These are phyloP conservation scores for Pseudocercospora fuligena DNA, from an alignment of 2,329 filamentous ascomycete genomes.

Conservation along the genomic window DNA sequence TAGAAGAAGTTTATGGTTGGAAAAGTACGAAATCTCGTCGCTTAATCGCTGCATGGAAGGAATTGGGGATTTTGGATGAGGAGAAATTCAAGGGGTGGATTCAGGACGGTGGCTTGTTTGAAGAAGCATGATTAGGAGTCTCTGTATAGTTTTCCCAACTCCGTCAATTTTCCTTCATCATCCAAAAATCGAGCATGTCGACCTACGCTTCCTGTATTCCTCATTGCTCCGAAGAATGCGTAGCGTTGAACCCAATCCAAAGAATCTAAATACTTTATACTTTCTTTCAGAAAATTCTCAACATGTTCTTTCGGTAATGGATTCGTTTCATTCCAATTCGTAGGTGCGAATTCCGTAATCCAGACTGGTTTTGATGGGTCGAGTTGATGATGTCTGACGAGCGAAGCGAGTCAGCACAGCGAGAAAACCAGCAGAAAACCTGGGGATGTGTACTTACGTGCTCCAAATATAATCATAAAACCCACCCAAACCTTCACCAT, in stretches of 20 bases:
- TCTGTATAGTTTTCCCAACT: conserved; percentile 39
- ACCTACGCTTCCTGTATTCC: conserved; percentile 38
- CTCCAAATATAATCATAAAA: conserved; percentile 44
- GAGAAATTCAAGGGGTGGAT: conserved; percentile 27
- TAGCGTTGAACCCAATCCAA: conserved; percentile 43
- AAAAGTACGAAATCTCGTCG: conserved; percentile 25
- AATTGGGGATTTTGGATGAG: conserved; percentile 35
- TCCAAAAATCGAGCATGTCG: conserved; percentile 37
- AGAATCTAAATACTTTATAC: conserved; percentile 38
- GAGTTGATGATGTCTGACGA: conserved; percentile 30
- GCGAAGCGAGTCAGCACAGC: not conserved
- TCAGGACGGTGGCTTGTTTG: conserved; percentile 30
- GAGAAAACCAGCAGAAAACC: not conserved
- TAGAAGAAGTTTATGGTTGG: conserved; percentile 25
- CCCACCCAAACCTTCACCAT: conserved; percentile 35
- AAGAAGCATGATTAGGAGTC: too few species aligned
- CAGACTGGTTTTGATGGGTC: conserved; percentile 38
- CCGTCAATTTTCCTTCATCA: conserved; percentile 38
- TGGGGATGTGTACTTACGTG: conserved; percentile 26
- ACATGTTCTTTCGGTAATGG: conserved; percentile 38
- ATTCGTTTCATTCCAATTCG: conserved; percentile 38
- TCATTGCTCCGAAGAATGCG: conserved; percentile 41
- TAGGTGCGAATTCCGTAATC: conserved; percentile 41
- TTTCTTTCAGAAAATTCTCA: conserved; percentile 36
- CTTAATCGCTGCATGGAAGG: conserved; percentile 31